Evolutionary conservation across 768 basidiomycete genomes (phyloP).

Genomic region (Phanerochaete carnosa): DNA sequence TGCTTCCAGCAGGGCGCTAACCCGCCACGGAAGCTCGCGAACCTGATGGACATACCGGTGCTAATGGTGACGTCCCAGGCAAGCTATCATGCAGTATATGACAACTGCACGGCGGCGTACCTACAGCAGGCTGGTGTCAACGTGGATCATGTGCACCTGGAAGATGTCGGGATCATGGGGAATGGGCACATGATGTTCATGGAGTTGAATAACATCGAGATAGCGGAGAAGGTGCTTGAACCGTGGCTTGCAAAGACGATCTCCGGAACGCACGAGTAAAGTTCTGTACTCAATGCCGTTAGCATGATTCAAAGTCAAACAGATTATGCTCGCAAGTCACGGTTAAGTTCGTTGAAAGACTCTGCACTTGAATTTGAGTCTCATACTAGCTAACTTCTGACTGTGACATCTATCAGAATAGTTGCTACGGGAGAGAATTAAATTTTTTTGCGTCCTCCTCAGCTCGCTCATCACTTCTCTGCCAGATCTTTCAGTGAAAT

Average conservation of each 20-base stretch:
- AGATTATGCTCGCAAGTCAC: too few relatives aligned
- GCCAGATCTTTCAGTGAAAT: too few relatives aligned
- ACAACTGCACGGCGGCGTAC: slow-evolving; percentile 41
- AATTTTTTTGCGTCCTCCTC: too few relatives aligned
- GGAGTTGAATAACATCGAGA: slow-evolving; percentile 45
- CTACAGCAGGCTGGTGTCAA: slow-evolving; percentile 42
- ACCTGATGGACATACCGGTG: slow-evolving; percentile 42
- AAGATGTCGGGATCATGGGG: slow-evolving; percentile 43
- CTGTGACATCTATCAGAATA: too few relatives aligned
- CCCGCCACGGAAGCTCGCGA: slow-evolving; percentile 40
- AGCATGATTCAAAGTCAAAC: too few relatives aligned
- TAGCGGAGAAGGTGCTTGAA: slow-evolving; percentile 38
- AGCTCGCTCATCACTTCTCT: too few relatives aligned
- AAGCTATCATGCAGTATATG: slow-evolving; percentile 49
- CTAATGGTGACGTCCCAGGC: slow-evolving; percentile 47
- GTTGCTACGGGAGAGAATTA: too few relatives aligned
- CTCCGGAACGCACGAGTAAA: too few relatives aligned
- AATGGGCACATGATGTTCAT: slow-evolving; percentile 59
- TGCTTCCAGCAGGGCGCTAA: slow-evolving; percentile 38
- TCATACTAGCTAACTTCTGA: too few relatives aligned
- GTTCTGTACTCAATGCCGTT: too few relatives aligned
- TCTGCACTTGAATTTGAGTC: too few relatives aligned
- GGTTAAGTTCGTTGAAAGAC: too few relatives aligned
- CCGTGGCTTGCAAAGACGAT: slow-evolving; percentile 32
- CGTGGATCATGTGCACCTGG: slow-evolving; percentile 38